A percentile compares a stretch with the other conserved stretches of the same genome.
Conservation (phyloP, 345 rosid genomes). For the Eucalyptus microcorys region DNA sequence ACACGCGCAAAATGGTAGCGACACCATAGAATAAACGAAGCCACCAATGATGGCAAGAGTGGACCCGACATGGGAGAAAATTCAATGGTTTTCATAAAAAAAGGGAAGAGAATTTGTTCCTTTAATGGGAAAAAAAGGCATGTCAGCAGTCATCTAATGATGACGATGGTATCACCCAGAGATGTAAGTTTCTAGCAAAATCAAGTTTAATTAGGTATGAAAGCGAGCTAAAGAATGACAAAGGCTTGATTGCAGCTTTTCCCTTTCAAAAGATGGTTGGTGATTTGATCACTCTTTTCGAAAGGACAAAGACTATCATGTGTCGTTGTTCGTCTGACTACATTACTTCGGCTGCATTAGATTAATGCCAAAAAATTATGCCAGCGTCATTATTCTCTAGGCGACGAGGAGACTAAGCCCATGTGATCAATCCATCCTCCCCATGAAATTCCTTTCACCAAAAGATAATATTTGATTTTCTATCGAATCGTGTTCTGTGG, state of each 20-base stretch:
- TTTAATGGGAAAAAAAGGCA: no score
- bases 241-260: background rate
- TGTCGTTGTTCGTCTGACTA: no score
- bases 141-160: background rate
- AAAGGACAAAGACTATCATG: background rate
- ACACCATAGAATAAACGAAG: background rate
- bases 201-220: background rate
- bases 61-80: background rate
- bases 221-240: background rate
- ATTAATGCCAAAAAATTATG: background rate
- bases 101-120: background rate
- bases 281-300: background rate
- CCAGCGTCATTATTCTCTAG: accelerated
- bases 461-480: no score
- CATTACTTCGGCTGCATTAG: background rate
- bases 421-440: no score
- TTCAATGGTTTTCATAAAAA: background rate
- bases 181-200: background rate
- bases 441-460: accelerated
- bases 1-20: no score
- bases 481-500: no score
- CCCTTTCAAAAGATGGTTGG: accelerated
- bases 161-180: background rate
- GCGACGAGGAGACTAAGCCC: accelerated
- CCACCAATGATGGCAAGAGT: background rate